These are phyloP conservation scores for Piromyces finnis DNA, from an alignment of 192 early-diverging fungal species.

Conservation along the genomic window DNA sequence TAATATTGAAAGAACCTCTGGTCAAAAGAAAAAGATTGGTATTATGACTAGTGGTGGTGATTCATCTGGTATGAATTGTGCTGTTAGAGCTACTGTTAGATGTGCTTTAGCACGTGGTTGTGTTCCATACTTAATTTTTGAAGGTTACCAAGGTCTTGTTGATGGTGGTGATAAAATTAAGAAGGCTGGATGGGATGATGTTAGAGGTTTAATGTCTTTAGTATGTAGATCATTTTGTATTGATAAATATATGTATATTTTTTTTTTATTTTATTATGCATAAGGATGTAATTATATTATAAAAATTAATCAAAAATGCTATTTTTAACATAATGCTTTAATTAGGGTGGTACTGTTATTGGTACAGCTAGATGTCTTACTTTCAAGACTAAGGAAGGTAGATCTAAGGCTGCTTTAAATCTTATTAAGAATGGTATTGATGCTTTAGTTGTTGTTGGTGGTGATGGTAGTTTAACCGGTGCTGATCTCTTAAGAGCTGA, in stretches of 20 bases:
- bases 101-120: conserved; percentile 70
- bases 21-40: conserved; percentile 57
- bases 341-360: conserved; percentile 80
- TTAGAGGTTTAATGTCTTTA: conserved; percentile 63
- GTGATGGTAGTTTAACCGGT: conserved; percentile 91
- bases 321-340: no score
- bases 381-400: conserved; percentile 70
- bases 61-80: conserved; percentile 91
- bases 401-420: conserved; percentile 61
- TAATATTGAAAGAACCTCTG: neutral
- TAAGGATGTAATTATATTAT: no score
- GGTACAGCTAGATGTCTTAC: conserved; percentile 78
- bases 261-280: no score
- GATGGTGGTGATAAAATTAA: conserved; percentile 78
- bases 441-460: conserved; percentile 85
- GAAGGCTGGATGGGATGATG: conserved; percentile 74
- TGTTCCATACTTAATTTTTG: conserved; percentile 75
- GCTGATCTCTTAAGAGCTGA: conserved; percentile 80
- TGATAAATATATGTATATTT: no score
- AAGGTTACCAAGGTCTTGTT: conserved; percentile 91
- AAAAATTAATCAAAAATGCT: no score
- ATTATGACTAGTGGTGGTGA: conserved; percentile 90
- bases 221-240: neutral
- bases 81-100: conserved; percentile 79
- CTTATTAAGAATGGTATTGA: conserved; percentile 85